Conservation (phyloP, 768 basidiomycete genomes). For the Pisolithus orientalis region DNA sequence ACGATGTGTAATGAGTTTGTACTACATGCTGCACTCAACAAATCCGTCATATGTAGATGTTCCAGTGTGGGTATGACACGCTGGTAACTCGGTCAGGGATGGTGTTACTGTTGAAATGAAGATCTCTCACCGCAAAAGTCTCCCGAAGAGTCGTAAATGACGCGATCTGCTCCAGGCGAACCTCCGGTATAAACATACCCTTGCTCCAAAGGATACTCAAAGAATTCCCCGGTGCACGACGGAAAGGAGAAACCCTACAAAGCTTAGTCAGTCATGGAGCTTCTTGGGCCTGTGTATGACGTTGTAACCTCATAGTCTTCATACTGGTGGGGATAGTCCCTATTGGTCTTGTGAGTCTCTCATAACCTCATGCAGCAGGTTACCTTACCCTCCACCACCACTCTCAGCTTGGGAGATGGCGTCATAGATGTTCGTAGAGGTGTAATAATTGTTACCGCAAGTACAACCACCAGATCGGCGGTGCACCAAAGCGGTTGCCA, state of each 20-base stretch:
- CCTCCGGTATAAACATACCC: slow-evolving; percentile 19
- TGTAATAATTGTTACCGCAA: slow-evolving; percentile 17
- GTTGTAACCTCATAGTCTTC: slow-evolving; percentile 18
- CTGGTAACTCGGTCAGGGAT: not conserved
- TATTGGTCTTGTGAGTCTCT: not conserved
- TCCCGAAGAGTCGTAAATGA: slow-evolving; percentile 6
- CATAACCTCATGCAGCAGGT: not conserved
- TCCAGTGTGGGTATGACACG: slow-evolving; percentile 1
- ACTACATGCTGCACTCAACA: not conserved
- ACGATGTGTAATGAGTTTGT: not conserved
- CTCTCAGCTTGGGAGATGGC: slow-evolving; percentile 16
- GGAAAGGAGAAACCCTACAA: slow-evolving; percentile 17
- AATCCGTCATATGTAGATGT: not conserved
- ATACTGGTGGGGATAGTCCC: slow-evolving; percentile 24
- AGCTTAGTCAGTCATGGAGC: not conserved
- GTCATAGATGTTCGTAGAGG: slow-evolving; percentile 9
- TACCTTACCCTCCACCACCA: slow-evolving; percentile 13
- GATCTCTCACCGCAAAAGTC: slow-evolving; percentile 1
- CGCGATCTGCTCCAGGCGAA: slow-evolving; percentile 24
- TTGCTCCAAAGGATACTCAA: slow-evolving; percentile 19
- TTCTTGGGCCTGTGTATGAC: not conserved
- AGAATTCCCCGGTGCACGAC: slow-evolving; percentile 15
- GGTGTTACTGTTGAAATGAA: not conserved
- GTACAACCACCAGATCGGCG: slow-evolving; percentile 16
- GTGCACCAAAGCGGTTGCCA: not conserved